These are phyloP conservation scores for Emericellopsis cladophorae DNA, from an alignment of 2,329 filamentous ascomycete genomes.

Conservation along the genomic window DNA sequence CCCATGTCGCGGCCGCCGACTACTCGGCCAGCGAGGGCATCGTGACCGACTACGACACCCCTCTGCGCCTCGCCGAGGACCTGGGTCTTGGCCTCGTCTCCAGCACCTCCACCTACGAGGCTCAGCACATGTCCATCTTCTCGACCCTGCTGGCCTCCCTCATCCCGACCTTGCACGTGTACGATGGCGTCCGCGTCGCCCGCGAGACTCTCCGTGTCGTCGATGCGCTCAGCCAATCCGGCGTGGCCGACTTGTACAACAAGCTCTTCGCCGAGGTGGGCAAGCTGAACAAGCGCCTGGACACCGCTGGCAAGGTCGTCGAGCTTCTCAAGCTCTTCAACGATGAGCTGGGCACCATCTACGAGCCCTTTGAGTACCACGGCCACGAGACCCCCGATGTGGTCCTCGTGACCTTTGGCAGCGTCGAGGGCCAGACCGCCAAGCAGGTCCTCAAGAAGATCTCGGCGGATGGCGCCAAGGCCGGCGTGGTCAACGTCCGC, in stretches of 20 bases:
- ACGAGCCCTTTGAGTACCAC: slow-evolving; percentile 86
- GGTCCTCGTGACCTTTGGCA: slow-evolving; percentile 87
- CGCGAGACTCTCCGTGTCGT: slow-evolving; percentile 73
- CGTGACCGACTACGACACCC: slow-evolving; percentile 75
- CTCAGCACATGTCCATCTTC: slow-evolving; percentile 91
- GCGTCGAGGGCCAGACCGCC: slow-evolving; percentile 75
- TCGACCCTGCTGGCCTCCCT: slow-evolving; percentile 68
- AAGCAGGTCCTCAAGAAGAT: slow-evolving; percentile 68
- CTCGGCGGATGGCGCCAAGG: slow-evolving; percentile 57
- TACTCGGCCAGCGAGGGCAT: slow-evolving; percentile 60
- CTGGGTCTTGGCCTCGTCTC: slow-evolving; percentile 77
- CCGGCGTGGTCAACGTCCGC: slow-evolving; percentile 83
- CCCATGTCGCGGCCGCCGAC: slow-evolving; percentile 84
- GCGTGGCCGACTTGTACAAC: slow-evolving; percentile 57
- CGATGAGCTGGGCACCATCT: slow-evolving; percentile 83
- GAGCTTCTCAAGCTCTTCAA: slow-evolving; percentile 68
- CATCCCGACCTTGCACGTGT: slow-evolving; percentile 75
- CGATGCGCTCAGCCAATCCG: slow-evolving; percentile 63
- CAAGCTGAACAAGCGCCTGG: slow-evolving; percentile 55
- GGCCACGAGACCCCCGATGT: slow-evolving; percentile 69
- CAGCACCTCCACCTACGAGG: slow-evolving; percentile 78
- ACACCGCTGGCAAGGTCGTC: slow-evolving; percentile 58
- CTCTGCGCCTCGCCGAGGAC: slow-evolving; percentile 74
- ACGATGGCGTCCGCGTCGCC: slow-evolving; percentile 74
- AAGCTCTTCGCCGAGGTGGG: slow-evolving; percentile 49